phyloP scores from a whole-genome alignment of 495 filamentous ascomycete genomes.

The Glarea lozoyensis region DNA sequence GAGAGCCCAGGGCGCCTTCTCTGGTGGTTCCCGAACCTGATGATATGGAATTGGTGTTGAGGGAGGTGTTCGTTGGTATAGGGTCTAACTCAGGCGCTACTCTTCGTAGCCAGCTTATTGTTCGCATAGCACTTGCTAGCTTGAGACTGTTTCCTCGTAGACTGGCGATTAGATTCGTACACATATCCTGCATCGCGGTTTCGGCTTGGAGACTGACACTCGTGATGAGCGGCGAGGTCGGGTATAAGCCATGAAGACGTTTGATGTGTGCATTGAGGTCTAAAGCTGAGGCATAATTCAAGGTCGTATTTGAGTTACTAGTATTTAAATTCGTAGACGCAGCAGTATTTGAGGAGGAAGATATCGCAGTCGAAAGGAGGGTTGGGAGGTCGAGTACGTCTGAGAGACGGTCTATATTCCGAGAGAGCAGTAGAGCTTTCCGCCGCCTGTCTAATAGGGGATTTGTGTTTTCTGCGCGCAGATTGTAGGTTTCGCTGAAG shows the following conservation, averaged over 20 bases:
- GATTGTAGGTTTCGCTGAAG: slow-evolving; percentile 80
- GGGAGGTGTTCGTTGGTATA: slow-evolving; percentile 5
- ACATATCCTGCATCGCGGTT: slow-evolving; percentile 82
- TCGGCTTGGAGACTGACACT: slow-evolving; percentile 73
- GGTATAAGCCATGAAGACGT: slow-evolving; percentile 73
- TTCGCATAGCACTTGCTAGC: slow-evolving; percentile 83
- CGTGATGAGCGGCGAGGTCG: slow-evolving; percentile 62
- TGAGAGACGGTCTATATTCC: slow-evolving; percentile 81
- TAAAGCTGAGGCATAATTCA: slow-evolving; percentile 79
- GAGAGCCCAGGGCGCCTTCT: slow-evolving; percentile 61
- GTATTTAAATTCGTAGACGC: slow-evolving; percentile 39
- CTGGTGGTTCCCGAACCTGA: slow-evolving; percentile 21
- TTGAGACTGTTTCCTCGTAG: slow-evolving; percentile 74
- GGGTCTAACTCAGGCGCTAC: slow-evolving; percentile 72
- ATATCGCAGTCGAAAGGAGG: slow-evolving; percentile 68
- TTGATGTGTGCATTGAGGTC: slow-evolving; percentile 94
- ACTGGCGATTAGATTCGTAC: slow-evolving; percentile 68
- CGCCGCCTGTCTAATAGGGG: slow-evolving; percentile 65
- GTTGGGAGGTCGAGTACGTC: slow-evolving; percentile 90
- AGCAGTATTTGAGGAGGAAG: slow-evolving; percentile 38
- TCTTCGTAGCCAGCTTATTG: slow-evolving; percentile 82
- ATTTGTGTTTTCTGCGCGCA: slow-evolving; percentile 57
- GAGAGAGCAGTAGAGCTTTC: slow-evolving; percentile 73
- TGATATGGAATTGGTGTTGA: slow-evolving; percentile 9
- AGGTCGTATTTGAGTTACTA: slow-evolving; percentile 23